Percentiles rank a stretch among this genome's conserved stretches.
Conservation (phyloP, 352 stramenopile genomes). For the Pythium rishiriense region DNA sequence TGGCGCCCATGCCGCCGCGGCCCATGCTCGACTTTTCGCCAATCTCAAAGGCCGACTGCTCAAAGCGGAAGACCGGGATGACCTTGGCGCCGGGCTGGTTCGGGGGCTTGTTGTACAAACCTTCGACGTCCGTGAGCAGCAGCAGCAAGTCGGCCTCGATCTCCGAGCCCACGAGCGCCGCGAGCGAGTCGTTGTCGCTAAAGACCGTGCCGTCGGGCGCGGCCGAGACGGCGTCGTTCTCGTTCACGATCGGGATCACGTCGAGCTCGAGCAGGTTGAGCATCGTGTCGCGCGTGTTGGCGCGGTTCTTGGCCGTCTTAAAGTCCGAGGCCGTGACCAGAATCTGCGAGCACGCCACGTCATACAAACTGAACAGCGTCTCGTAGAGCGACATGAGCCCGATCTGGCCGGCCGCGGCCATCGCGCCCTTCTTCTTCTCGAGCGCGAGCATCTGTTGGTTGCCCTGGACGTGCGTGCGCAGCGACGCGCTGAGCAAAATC, state of each 20-base stretch:
- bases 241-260: conserved; percentile 98
- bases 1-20: conserved; percentile 95
- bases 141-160: conserved; percentile 94
- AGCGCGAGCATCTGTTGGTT: conserved; percentile 91
- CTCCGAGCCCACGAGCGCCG: conserved; percentile 84
- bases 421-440: conserved; percentile 85
- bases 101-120: conserved; percentile 92
- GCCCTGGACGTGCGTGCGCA: conserved; percentile 86
- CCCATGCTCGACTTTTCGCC: conserved; percentile 81
- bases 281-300: conserved; percentile 89
- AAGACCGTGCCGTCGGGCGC: conserved; percentile 84
- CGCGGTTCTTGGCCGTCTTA: conserved; percentile 80
- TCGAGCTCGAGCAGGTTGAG: conserved; percentile 93
- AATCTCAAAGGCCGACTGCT: conserved; percentile 67
- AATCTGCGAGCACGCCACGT: conserved; percentile 94
- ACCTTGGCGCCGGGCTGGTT: conserved; percentile 75
- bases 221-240: conserved; percentile 97
- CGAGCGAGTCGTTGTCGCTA: conserved; percentile 96
- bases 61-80: conserved; percentile 69
- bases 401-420: conserved; percentile 94
- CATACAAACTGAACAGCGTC: conserved; percentile 94
- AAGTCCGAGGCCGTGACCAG: conserved; percentile 83
- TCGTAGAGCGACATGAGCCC: conserved; percentile 98
- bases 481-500: conserved; percentile 82
- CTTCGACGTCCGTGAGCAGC: conserved; percentile 97